These are phyloP conservation scores for Pichia sp. DNA, from an alignment of 1,139 yeast genomes.

Conservation along the genomic window DNA sequence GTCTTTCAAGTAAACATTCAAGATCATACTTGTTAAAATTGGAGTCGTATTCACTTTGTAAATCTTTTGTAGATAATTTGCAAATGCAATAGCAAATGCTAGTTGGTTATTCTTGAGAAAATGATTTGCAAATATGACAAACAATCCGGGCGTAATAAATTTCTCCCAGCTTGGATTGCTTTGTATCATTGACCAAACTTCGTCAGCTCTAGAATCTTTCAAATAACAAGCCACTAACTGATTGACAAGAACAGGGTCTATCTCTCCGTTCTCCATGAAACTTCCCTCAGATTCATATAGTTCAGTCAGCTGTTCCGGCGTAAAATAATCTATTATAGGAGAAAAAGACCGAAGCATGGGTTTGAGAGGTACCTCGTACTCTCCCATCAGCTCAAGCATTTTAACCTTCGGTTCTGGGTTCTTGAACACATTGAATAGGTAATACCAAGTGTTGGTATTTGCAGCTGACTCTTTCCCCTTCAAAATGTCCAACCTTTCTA, in stretches of 20 bases:
- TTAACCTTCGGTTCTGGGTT: slow-evolving; percentile 18
- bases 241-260: slow-evolving; percentile 18
- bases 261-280: neutral
- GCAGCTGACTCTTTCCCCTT: slow-evolving; percentile 14
- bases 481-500: slow-evolving; percentile 21
- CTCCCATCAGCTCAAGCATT: slow-evolving; percentile 24
- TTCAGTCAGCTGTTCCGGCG: slow-evolving; percentile 19
- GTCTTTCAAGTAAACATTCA: slow-evolving; percentile 17
- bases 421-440: slow-evolving; percentile 20
- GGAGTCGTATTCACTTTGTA: slow-evolving; percentile 11
- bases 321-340: slow-evolving; percentile 3
- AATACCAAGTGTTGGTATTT: slow-evolving; percentile 29
- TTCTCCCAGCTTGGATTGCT: neutral
- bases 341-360: slow-evolving; percentile 22
- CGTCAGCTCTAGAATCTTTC: slow-evolving; percentile 12
- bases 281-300: slow-evolving; percentile 17
- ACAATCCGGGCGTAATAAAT: slow-evolving; percentile 17
- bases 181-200: slow-evolving; percentile 20
- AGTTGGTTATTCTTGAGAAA: slow-evolving; percentile 21
- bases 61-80: slow-evolving; percentile 15
- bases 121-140: slow-evolving; percentile 20
- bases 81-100: slow-evolving; percentile 25
- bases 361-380: slow-evolving; percentile 16
- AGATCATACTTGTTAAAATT: slow-evolving; percentile 19
- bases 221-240: slow-evolving; percentile 21